phyloP scores from a whole-genome alignment of 306 rosid species.

The Cicer arietinum region DNA sequence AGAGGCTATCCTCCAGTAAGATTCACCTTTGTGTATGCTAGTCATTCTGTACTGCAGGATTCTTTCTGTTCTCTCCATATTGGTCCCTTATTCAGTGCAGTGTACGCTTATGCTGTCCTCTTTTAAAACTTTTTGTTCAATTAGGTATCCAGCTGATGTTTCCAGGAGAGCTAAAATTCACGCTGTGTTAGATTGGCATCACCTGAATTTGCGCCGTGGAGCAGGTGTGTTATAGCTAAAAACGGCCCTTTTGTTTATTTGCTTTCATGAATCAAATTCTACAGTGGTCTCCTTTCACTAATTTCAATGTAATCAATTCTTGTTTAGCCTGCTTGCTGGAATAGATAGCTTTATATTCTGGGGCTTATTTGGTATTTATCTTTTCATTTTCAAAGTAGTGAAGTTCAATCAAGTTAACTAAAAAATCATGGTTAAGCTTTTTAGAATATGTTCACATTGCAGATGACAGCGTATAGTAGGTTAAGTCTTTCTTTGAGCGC shows the following conservation, averaged over 20 bases:
- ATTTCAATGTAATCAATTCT: not conserved
- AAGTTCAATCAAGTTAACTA: slow-evolving; percentile 19
- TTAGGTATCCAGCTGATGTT: slow-evolving; percentile 90
- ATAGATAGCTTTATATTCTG: slow-evolving; percentile 16
- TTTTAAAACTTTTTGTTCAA: slow-evolving; percentile 30
- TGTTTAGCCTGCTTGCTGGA: slow-evolving; percentile 18
- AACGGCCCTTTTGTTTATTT: slow-evolving; percentile 30
- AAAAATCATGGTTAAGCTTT: slow-evolving; percentile 2
- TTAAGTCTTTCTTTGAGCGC: slow-evolving; percentile 9
- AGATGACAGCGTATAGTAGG: not conserved
- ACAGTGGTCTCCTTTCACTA: slow-evolving; percentile 8
- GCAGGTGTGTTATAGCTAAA: slow-evolving; percentile 60
- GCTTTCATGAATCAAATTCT: slow-evolving; percentile 19
- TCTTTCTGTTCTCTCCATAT: slow-evolving; percentile 18
- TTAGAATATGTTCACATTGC: slow-evolving; percentile 32
- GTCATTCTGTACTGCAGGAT: slow-evolving; percentile 11
- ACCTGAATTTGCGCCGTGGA: slow-evolving; percentile 76
- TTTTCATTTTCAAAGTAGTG: slow-evolving; percentile 31
- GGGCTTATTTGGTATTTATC: not conserved
- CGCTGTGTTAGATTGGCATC: slow-evolving; percentile 90
- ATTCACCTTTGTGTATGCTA: not conserved
- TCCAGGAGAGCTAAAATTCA: slow-evolving; percentile 81
- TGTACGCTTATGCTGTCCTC: slow-evolving; percentile 18
- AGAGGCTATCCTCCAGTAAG: slow-evolving; percentile 12
- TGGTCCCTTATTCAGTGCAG: slow-evolving; percentile 7